Percentiles rank a stretch among this genome's conserved stretches.
These are phyloP conservation scores for Hygrophoropsis aurantiaca DNA, from an alignment of 768 basidiomycete genomes.

Conservation along the genomic window DNA sequence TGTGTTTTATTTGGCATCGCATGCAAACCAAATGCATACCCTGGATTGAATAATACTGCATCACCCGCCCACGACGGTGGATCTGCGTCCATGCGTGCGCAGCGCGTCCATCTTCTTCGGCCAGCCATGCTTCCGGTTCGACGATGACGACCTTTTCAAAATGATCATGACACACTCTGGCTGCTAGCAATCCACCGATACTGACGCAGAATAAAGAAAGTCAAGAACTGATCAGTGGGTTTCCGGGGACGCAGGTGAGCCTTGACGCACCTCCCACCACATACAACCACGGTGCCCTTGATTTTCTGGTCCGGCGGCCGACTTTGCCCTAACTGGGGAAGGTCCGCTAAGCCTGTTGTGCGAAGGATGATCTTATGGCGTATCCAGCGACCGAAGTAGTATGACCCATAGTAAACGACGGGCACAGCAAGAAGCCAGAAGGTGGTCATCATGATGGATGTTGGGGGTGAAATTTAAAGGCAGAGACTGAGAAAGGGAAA, in stretches of 20 bases:
- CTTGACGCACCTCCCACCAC: slow-evolving; percentile 1
- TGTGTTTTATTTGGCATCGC: not conserved
- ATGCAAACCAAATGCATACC: slow-evolving; percentile 3
- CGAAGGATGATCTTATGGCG: no score
- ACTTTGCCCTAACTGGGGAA: not conserved
- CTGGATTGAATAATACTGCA: slow-evolving; percentile 27
- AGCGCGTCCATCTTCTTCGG: slow-evolving; percentile 17
- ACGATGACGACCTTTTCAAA: slow-evolving; percentile 32
- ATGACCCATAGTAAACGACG: no score
- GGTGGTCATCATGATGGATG: no score
- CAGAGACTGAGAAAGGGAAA: no score
- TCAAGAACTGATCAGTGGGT: no score
- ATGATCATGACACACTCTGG: slow-evolving; percentile 31
- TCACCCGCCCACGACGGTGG: slow-evolving; percentile 18
- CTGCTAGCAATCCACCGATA: slow-evolving; percentile 30
- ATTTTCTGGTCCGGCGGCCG: not conserved
- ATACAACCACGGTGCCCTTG: slow-evolving; percentile 1
- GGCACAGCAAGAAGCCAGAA: no score
- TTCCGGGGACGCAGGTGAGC: not conserved
- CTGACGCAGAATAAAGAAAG: slow-evolving; percentile 13
- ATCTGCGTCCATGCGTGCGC: slow-evolving; percentile 15
- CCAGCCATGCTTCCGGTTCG: slow-evolving; percentile 31
- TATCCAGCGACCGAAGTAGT: no score
- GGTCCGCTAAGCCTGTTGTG: not conserved
- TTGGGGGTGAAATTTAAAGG: no score